A percentile compares a stretch with the other conserved stretches of the same genome.
Conservation (phyloP, 108 stramenopile species). For the Chaetoceros muelleri region DNA sequence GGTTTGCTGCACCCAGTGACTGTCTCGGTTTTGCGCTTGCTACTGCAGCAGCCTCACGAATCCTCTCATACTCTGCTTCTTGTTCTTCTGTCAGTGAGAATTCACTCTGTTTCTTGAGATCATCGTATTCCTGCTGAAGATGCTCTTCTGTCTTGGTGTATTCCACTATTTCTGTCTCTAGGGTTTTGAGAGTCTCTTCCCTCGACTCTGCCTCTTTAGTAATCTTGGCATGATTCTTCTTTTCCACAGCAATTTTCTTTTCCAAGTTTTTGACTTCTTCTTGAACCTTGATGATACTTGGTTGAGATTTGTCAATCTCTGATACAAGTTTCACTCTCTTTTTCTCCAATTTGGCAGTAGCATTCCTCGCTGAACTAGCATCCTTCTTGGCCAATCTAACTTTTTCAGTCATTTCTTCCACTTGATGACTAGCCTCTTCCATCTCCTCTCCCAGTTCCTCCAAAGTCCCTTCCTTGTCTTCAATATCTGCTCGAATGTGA, state of each 20-base stretch:
- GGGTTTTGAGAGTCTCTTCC: constrained; percentile 31
- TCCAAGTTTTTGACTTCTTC: constrained; percentile 65
- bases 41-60: constrained; percentile 72
- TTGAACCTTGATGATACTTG: constrained; percentile 46
- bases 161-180: constrained; percentile 46
- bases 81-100: constrained; percentile 67
- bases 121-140: constrained; percentile 70
- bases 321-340: constrained; percentile 46
- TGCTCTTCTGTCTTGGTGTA: constrained; percentile 29
- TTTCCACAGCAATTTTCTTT: constrained; percentile 48
- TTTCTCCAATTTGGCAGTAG: constrained; percentile 56
- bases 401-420: constrained; percentile 39
- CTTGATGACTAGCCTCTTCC: constrained; percentile 30
- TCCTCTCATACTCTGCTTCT: constrained; percentile 71
- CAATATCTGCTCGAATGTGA: constrained; percentile 78
- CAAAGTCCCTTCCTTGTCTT: constrained; percentile 49
- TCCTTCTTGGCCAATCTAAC: constrained; percentile 71
- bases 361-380: constrained; percentile 44
- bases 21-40: constrained; percentile 62
- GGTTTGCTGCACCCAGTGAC: constrained; percentile 30
- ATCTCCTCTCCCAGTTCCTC: constrained; percentile 48
- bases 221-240: constrained; percentile 41
- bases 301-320: constrained; percentile 60
- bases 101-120: constrained; percentile 62
- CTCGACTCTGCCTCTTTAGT: constrained; percentile 46